Evolutionary conservation across 1,284 basidiomycete genomes (phyloP), one percentile per base, ranked within the genome.

Genomic region (Bondarzewia mesenterica): DNA sequence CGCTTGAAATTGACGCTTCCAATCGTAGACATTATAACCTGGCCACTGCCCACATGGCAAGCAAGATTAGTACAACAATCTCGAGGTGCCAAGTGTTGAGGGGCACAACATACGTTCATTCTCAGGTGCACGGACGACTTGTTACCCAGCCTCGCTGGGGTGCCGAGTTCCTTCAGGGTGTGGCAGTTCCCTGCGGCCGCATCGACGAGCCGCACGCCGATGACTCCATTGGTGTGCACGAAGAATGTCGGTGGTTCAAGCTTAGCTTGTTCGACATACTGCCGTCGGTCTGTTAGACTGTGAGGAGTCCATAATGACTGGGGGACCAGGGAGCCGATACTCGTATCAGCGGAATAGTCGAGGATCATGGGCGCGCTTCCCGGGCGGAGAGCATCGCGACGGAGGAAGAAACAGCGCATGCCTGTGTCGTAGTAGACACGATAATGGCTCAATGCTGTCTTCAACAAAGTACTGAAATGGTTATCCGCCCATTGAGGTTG

Each of bases 1-100:
- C 10, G 54, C 52, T 46, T 56, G 54, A 22, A 56, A 48, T 42
- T 56, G 54, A 16, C 54, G 54, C 27, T 49, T 52, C 46, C 48
- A 56, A 15, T 55, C 51, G 10, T 40, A 18, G 7, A 18, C 16
- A 5, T 12, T 4, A 40, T 22, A 40, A 4, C 16, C n/a, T 40
- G 38, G 38, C 38, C n/a, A 22, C 38, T 16, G 38, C 3, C 14
- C n/a, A 4, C 15, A 40, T 12, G 10, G 38, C 14, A 5, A 12
- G 3, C 38, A 18, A 4, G 8, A 10, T 22, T 18, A 40, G 16
- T 18, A 40, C 14, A 2, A 10, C 38, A 4, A n/a, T 32, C 5
- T 22, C 38, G 38, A 40, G 21, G 16, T 18, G n/a, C n/a, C 38
- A 1, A 3, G 10, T 3, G 38, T 40, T 16, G 16, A 10, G 20